Evolutionary conservation across 192 early-diverging fungal species (phyloP), one percentile per base, ranked within the genome.

Genomic region (Linnemannia elongata): DNA sequence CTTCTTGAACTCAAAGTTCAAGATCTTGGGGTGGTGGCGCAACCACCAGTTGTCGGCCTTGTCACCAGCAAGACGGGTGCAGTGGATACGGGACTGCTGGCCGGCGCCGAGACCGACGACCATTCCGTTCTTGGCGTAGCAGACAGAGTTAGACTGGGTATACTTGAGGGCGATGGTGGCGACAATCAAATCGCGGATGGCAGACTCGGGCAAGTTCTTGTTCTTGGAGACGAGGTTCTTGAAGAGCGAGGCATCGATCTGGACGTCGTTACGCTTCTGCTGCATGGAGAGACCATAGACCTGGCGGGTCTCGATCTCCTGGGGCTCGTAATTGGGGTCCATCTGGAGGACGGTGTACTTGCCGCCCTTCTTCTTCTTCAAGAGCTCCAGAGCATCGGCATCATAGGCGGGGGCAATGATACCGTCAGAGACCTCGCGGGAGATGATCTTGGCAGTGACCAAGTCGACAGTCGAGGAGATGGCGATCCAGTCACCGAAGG

Each of bases 31-130:
- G 91, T 99, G 98, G 88, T 99, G 97, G 74, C 98, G 95, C 90
- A 96, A 87, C 97, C 97, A 99, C 97, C 97, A 98, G 94, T 97
- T 98, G 87, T 99, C 97, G 47, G 97, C 97, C 94, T 99, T 99
- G 80, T 99, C 98, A 83, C 97, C 97, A n/a, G 98, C 98, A 74
- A 99, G 93, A 72, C 98, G 95, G 12, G 97, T 99, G 93, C 97
- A 99, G 93, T 99, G 98, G 68, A 99, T 98, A 79, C 98, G 96
- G 55, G 96, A 97, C 92, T 99, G 97, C 92, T 99, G 98, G 63
- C 98, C 98, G 75, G 98, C 98, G 69, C 98, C 98, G 41, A 99
- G 91, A 70, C 98, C 98, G 75, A 99, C 94, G 12, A 98, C 95
- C 96, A 97, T 97, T 71, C 98, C 98, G 89, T 98, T 96, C 90